Percentiles rank a stretch among this genome's conserved stretches.
Conservation (phyloP, 129 eudicot species). For the Flaveria trinervia region DNA sequence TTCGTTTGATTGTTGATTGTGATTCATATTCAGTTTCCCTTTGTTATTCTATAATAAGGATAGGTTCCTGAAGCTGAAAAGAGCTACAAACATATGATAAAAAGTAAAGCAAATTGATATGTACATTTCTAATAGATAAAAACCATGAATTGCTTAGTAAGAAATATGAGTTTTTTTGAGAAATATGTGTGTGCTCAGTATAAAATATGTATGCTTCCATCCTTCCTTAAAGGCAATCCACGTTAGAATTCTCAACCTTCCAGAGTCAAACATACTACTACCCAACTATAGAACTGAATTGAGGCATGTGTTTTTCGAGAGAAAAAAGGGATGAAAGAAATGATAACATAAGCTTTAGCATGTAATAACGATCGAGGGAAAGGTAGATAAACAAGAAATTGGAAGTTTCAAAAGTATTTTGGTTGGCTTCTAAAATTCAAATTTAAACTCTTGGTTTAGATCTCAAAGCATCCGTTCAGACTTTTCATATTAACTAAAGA, state of each 20-base stretch:
- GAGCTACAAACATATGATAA: background rate
- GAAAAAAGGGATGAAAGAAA: background rate
- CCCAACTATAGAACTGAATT: background rate
- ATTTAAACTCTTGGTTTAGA: background rate
- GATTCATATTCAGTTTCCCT: constrained; percentile 32
- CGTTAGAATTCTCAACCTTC: background rate
- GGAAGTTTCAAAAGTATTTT: background rate
- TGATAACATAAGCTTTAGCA: background rate
- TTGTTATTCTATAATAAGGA: background rate
- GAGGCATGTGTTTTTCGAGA: no score
- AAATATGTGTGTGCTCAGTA: background rate
- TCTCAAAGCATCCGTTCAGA: background rate
- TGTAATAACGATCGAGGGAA: background rate
- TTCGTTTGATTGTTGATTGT: constrained; percentile 53
- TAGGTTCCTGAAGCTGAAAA: background rate
- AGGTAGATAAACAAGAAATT: background rate
- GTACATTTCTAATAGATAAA: background rate
- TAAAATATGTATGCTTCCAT: background rate
- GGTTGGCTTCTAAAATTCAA: background rate
- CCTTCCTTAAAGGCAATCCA: background rate
- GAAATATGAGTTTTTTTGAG: background rate
- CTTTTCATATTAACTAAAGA: background rate
- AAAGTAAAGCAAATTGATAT: background rate
- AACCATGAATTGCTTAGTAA: background rate
- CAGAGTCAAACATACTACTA: background rate